A percentile compares a stretch with the other conserved stretches of the same genome.
phyloP scores from a whole-genome alignment of 1,284 basidiomycete genomes.

The Peniophora sp. region DNA sequence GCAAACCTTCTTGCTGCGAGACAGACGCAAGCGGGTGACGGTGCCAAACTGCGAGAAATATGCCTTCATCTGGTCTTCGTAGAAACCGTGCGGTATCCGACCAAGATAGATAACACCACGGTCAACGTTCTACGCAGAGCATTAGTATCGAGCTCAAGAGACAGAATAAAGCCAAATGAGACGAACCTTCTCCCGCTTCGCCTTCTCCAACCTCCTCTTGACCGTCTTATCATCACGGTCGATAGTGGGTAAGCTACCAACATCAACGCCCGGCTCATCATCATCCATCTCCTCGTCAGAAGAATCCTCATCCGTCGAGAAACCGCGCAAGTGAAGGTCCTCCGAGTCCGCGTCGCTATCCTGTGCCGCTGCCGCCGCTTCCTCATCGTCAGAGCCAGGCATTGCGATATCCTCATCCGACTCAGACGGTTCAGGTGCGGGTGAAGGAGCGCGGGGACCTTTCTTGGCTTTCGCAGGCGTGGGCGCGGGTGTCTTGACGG shows the following conservation, averaged over 20 bases:
- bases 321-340: conserved; percentile 53
- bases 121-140: conserved; percentile 46
- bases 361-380: neutral
- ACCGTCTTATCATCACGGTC: conserved; percentile 81
- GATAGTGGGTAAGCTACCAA: conserved; percentile 69
- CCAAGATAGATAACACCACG: conserved; percentile 88
- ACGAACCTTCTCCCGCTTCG: conserved; percentile 71
- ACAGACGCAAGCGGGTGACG: conserved; percentile 83
- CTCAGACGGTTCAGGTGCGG: conserved; percentile 8
- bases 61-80: conserved; percentile 86
- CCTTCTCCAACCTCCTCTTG: conserved; percentile 75
- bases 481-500: conserved; percentile 4
- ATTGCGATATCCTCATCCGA: conserved; percentile 11
- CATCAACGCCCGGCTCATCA: conserved; percentile 52
- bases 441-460: conserved; percentile 5
- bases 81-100: conserved; percentile 94
- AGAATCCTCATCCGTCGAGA: conserved; percentile 76
- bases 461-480: conserved; percentile 10
- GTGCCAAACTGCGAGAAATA: conserved; percentile 97
- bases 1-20: conserved; percentile 85
- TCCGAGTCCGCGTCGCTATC: conserved; percentile 20
- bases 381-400: conserved; percentile 13
- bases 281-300: conserved; percentile 67
- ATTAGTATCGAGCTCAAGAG: conserved; percentile 3
- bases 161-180: conserved; percentile 1